These are phyloP conservation scores for Pleurotus citrinopileatus DNA, from an alignment of 768 basidiomycete species.

Conservation along the genomic window DNA sequence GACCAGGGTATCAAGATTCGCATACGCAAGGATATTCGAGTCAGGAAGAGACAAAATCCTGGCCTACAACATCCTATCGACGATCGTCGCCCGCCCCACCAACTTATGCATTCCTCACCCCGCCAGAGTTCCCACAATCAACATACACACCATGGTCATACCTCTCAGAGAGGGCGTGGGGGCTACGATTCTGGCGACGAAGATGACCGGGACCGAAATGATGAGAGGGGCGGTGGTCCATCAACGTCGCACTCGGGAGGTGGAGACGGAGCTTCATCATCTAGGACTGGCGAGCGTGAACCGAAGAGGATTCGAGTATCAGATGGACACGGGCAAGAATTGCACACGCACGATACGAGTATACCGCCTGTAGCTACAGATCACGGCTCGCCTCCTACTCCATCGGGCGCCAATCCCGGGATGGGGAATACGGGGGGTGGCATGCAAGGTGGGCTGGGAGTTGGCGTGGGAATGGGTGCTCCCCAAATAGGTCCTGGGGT, in stretches of 20 bases:
- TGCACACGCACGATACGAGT: slow-evolving; percentile 20
- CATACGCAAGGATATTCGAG: slow-evolving; percentile 87
- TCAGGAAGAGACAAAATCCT: slow-evolving; percentile 64
- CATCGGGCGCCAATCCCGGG: slow-evolving; percentile 5
- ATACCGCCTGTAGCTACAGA: slow-evolving; percentile 12
- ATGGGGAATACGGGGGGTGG: not conserved
- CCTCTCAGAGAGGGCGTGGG: slow-evolving; percentile 24
- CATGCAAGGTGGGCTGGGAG: not conserved
- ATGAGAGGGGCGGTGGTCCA: not conserved
- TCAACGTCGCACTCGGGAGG: not conserved
- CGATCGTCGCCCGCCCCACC: slow-evolving; percentile 16
- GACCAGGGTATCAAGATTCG: slow-evolving; percentile 96
- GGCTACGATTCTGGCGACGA: slow-evolving; percentile 19
- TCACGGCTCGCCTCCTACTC: not conserved
- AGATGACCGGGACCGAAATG: slow-evolving; percentile 3
- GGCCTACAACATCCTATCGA: slow-evolving; percentile 32
- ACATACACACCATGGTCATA: slow-evolving; percentile 21
- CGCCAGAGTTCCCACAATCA: slow-evolving; percentile 1
- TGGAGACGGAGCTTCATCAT: slow-evolving; percentile 8
- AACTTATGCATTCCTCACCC: not conserved
- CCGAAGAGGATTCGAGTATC: slow-evolving; percentile 35
- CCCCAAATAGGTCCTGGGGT: slow-evolving; percentile 4
- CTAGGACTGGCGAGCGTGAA: slow-evolving; percentile 22
- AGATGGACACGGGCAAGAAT: slow-evolving; percentile 23
- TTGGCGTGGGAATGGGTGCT: not conserved